Evolutionary conservation across 1,284 basidiomycete species (phyloP).

Genomic region (Sporisorium graminicola): DNA sequence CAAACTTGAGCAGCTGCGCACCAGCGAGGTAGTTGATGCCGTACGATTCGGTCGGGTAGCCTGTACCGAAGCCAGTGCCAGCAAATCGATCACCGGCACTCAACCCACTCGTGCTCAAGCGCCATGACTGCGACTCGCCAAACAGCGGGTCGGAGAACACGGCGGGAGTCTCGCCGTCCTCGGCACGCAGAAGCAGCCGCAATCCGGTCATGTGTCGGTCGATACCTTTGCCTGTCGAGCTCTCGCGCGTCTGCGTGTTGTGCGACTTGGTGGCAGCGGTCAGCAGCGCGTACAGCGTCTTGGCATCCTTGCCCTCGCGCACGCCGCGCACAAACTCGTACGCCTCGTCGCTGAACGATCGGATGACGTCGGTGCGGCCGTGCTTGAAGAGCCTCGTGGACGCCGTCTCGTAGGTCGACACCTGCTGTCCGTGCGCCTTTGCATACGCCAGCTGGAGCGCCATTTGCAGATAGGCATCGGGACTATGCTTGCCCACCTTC

Average conservation of each 20-base stretch:
- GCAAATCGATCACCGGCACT: conserved; percentile 87
- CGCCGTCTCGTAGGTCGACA: conserved; percentile 94
- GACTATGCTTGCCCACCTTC: conserved; percentile 80
- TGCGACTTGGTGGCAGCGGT: conserved; percentile 81
- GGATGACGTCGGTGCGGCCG: conserved; percentile 92
- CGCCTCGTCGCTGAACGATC: conserved; percentile 82
- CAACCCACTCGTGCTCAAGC: conserved; percentile 89
- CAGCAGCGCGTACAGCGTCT: conserved; percentile 75
- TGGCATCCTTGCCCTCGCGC: conserved; percentile 75
- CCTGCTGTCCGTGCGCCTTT: conserved; percentile 80
- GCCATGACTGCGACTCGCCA: conserved; percentile 84
- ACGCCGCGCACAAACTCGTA: conserved; percentile 84
- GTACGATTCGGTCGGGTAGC: conserved; percentile 59
- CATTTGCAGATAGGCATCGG: conserved; percentile 94
- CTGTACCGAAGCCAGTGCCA: conserved; percentile 81
- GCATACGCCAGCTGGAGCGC: conserved; percentile 93
- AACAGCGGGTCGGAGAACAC: conserved; percentile 78
- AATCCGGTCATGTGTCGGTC: conserved; percentile 93
- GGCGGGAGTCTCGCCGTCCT: conserved; percentile 58
- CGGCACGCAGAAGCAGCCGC: conserved; percentile 72
- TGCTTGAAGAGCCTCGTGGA: conserved; percentile 90
- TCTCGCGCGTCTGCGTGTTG: conserved; percentile 80
- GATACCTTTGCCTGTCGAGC: conserved; percentile 85
- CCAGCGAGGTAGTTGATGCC: conserved; percentile 78
- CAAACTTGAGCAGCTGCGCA: conserved; percentile 87